phyloP scores from a whole-genome alignment of 2,329 filamentous ascomycete genomes.

The Botryosphaeria dothidea region DNA sequence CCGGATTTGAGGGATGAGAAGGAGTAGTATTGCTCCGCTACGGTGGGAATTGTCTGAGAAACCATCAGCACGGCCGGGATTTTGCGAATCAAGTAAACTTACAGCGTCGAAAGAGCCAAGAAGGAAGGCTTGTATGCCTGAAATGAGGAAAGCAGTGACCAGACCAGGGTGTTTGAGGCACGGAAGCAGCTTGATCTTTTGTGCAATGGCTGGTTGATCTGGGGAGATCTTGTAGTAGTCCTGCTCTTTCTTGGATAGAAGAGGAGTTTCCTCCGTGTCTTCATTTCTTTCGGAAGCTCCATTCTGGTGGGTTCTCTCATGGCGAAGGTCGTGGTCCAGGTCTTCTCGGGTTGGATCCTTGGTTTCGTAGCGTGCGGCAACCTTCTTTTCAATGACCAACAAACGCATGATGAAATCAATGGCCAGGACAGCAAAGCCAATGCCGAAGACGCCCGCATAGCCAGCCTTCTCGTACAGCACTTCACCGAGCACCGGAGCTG shows the following conservation, averaged over 20 bases:
- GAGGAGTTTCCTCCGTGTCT: constrained; percentile 4
- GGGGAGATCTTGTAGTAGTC: constrained; percentile 16
- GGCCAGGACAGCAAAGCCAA: constrained; percentile 55
- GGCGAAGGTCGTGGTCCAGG: neutral
- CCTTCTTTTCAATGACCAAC: constrained; percentile 64
- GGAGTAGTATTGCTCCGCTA: constrained; percentile 43
- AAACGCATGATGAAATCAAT: constrained; percentile 63
- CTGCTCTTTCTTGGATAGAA: constrained; percentile 3
- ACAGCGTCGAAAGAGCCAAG: constrained; percentile 47
- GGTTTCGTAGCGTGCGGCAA: constrained; percentile 36
- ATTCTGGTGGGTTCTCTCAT: neutral
- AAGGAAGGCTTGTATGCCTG: constrained; percentile 45
- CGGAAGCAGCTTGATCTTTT: constrained; percentile 49
- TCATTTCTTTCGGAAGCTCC: neutral
- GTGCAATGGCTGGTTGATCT: constrained; percentile 5
- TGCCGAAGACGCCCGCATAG: constrained; percentile 59
- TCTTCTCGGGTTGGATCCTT: constrained; percentile 2
- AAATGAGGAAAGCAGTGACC: constrained; percentile 37
- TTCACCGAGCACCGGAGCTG: constrained; percentile 61
- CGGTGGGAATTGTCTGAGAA: constrained; percentile 43
- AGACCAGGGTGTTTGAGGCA: constrained; percentile 38
- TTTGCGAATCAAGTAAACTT: neutral
- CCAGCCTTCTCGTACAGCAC: constrained; percentile 61
- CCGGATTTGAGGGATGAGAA: constrained; percentile 47
- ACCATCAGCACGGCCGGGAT: neutral